Conservation (phyloP, 495 filamentous ascomycete species). For the Trichoderma orchidacearum region DNA sequence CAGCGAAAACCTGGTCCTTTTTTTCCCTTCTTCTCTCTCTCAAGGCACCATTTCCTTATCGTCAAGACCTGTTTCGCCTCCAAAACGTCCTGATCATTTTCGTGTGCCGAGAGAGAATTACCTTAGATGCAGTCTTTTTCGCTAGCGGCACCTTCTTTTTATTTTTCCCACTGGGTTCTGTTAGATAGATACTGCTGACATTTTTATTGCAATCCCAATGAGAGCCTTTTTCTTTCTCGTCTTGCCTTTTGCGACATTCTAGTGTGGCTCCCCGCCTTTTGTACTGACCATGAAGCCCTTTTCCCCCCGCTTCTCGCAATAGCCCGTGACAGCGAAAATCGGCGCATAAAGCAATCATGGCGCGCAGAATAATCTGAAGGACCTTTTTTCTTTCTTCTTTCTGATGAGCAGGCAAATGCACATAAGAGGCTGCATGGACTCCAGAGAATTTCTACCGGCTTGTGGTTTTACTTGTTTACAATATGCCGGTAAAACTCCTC, state of each 20-base stretch:
- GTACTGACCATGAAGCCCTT: neutral
- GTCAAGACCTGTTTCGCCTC: slow-evolving; percentile 25
- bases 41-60: slow-evolving; percentile 41
- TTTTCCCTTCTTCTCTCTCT: slow-evolving; percentile 8
- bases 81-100: slow-evolving; percentile 37
- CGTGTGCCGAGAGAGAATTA: slow-evolving; percentile 28
- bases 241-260: neutral
- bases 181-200: slow-evolving; percentile 42
- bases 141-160: slow-evolving; percentile 34
- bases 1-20: neutral
- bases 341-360: neutral
- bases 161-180: slow-evolving; percentile 26
- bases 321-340: neutral
- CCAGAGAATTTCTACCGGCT: neutral
- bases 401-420: neutral
- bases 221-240: neutral
- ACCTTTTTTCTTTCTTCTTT: neutral
- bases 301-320: neutral
- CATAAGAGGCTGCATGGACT: neutral
- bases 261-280: neutral
- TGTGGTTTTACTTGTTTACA: neutral
- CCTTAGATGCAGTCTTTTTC: slow-evolving; percentile 32
- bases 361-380: neutral
- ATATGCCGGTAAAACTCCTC: neutral
- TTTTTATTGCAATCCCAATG: neutral